Evolutionary conservation across 768 basidiomycete species (phyloP).

Genomic region (Pulveroboletus sp.): DNA sequence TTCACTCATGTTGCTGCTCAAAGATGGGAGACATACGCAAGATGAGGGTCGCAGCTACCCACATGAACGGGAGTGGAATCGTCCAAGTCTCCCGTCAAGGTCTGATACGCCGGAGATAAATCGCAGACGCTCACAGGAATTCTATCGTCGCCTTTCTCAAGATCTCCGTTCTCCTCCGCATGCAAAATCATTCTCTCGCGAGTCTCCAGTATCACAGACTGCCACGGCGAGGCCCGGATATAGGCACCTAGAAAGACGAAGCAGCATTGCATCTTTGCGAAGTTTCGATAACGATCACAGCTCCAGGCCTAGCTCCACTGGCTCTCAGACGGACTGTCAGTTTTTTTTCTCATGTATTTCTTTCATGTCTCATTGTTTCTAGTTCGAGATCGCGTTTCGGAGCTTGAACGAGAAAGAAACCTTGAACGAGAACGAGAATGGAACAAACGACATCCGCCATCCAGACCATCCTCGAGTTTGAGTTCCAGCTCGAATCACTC

Average conservation of each 20-base stretch:
- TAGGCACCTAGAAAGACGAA: slow-evolving; percentile 22
- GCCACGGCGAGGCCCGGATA: slow-evolving; percentile 6
- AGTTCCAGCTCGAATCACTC: slow-evolving; percentile 33
- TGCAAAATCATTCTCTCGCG: slow-evolving; percentile 18
- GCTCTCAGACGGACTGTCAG: slow-evolving; percentile 55
- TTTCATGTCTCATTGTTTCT: neutral
- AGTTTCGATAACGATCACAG: slow-evolving; percentile 41
- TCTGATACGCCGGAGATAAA: slow-evolving; percentile 25
- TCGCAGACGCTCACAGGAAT: slow-evolving; percentile 27
- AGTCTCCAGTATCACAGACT: slow-evolving; percentile 9
- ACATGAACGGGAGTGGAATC: slow-evolving; percentile 50
- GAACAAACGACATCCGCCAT: slow-evolving; percentile 44
- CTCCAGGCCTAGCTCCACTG: slow-evolving; percentile 42
- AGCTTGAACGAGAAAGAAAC: slow-evolving; percentile 42
- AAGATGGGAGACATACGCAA: slow-evolving; percentile 29
- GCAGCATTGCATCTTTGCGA: slow-evolving; percentile 40
- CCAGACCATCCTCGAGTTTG: slow-evolving; percentile 44
- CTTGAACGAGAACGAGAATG: slow-evolving; percentile 51
- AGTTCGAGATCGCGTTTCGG: slow-evolving; percentile 46
- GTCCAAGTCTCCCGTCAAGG: slow-evolving; percentile 25
- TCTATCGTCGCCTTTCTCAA: slow-evolving; percentile 25
- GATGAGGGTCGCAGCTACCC: slow-evolving; percentile 35
- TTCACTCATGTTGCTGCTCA: slow-evolving; percentile 1
- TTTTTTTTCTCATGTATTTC: slow-evolving; percentile 4
- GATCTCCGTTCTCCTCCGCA: slow-evolving; percentile 28